These are phyloP conservation scores for Penicillium pulvis DNA, from an alignment of 495 filamentous ascomycete genomes.

Conservation along the genomic window DNA sequence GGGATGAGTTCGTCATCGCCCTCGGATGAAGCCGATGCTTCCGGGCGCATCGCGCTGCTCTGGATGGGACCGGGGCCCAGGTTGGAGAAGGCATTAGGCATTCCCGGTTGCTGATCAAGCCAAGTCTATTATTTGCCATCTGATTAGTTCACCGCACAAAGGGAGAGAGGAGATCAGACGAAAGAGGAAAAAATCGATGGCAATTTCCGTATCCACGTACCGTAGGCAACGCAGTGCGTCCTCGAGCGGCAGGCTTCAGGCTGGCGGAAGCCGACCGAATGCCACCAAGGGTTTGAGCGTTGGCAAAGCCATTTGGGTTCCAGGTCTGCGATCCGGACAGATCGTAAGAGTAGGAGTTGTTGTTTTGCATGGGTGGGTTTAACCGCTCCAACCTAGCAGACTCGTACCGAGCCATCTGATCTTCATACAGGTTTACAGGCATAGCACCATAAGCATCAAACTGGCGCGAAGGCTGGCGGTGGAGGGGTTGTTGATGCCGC, in stretches of 20 bases:
- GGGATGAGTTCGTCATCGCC: slow-evolving; percentile 87
- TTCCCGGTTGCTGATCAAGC: slow-evolving; percentile 59
- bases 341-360: slow-evolving; percentile 59
- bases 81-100: slow-evolving; percentile 55
- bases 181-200: neutral
- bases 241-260: slow-evolving; percentile 57
- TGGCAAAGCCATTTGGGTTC: slow-evolving; percentile 60
- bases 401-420: slow-evolving; percentile 62
- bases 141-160: neutral
- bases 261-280: slow-evolving; percentile 58
- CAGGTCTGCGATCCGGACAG: slow-evolving; percentile 66
- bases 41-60: slow-evolving; percentile 53
- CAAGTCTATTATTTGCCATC: slow-evolving; percentile 49
- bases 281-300: slow-evolving; percentile 52
- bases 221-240: slow-evolving; percentile 58
- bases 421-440: slow-evolving; percentile 65
- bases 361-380: slow-evolving; percentile 55
- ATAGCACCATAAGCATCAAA: slow-evolving; percentile 66
- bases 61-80: slow-evolving; percentile 55
- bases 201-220: slow-evolving; percentile 37
- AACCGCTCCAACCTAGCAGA: slow-evolving; percentile 61
- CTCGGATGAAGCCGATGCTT: slow-evolving; percentile 54
- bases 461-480: slow-evolving; percentile 67
- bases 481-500: slow-evolving; percentile 65
- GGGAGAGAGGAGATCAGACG: neutral